Base-by-base conservation (phyloP, 2,329 filamentous ascomycete genomes). In the Trichoderma asperellum region DNA sequence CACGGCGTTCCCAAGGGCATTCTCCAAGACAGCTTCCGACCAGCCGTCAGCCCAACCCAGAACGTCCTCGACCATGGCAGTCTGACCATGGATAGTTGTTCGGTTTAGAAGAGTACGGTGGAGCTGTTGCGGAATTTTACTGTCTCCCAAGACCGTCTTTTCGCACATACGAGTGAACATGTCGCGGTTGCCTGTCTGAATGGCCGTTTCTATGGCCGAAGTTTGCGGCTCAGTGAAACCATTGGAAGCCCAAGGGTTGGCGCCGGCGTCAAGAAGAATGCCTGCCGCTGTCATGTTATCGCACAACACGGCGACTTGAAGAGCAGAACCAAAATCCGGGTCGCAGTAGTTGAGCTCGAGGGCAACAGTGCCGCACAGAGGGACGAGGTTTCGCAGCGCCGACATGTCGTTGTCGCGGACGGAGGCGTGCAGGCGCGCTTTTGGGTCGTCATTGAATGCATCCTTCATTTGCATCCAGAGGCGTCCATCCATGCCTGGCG, bases 1-100 rank as follows among this genome's bases (percentile, higher is more conserved):
- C 29, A 68, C 65, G n/a, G 72, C 72, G 7, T 53, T 53, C 16
- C 37, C 14, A 0, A 74, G 60, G 8, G 73, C 75, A 2, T 61
- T 4, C 11, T 53, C 32, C 35, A 56, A 68, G 34, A 58, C 43
- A 18, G 57, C 65, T 2, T 69, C n/a, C 1, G 69, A 56, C 72
- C 73, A 74, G 29, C 73, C 70, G 16, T 71, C 68, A 61, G 68
- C 71, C 68, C 70, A 73, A 34, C 43, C 63, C n/a, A 73, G 21
- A 5, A 74, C 43, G 35, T 73, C 71, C 5, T 62, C 34, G 24
- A 74, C 68, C 24, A 72, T 70, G 14, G 68, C 40, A 11, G 68
- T 43, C 40, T 75, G 72, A 1, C 73, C 72, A 53, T 72, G 11
- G 8, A 14, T 49, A 1, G 72, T 68, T 7, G 74, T 71, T 2